Evolutionary conservation across 1,139 yeast species (phyloP), one percentile per base, ranked within the genome.

Genomic region (Pichia sp.): DNA sequence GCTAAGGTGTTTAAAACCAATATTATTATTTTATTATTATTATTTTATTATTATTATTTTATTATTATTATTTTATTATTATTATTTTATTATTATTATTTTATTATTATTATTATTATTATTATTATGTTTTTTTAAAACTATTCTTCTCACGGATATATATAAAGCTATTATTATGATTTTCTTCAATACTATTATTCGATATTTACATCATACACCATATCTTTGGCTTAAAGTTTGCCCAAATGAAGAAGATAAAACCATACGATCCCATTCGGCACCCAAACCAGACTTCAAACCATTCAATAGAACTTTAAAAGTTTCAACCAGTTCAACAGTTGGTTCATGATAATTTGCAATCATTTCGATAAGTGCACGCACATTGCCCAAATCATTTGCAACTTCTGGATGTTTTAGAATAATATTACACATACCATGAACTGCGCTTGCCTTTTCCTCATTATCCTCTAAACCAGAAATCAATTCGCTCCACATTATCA

Each of bases 391-490:
- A 46, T 67, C 70, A 51, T 69, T 74, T 18, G 73, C 69, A 0
- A 83, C 86, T 42, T 77, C 75, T 1, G 96, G 95, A 61, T 85
- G 83, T 28, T 70, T 67, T 42, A 75, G 71, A n/a, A 87, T 73
- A 6, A 50, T 48, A 31, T 50, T 50, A 34, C 49, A 74, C 81
- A 88, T 82, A 3, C 96, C 96, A 52, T 73, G 73, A 63, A 83
- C 85, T 1, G 90, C 81, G 4, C 87, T 75, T 58, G 83, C 94
- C 66, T 88, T 88, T 61, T 88, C 96, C 45, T 79, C 81, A 54
- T 87, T 86, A 55, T 86, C 94, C 42, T 78, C 79, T 52, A 85
- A 71, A 55, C 76, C 76, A 57, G 76, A 63, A 74, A 86, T 81
- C 49, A 77, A 78, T 11, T 76, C 69, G 53, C 88, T 77, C 95